A percentile compares a stretch with the other conserved stretches of the same genome.
These are phyloP conservation scores for Sclerotinia nivalis DNA, from an alignment of 2,329 filamentous ascomycete species.

Conservation along the genomic window DNA sequence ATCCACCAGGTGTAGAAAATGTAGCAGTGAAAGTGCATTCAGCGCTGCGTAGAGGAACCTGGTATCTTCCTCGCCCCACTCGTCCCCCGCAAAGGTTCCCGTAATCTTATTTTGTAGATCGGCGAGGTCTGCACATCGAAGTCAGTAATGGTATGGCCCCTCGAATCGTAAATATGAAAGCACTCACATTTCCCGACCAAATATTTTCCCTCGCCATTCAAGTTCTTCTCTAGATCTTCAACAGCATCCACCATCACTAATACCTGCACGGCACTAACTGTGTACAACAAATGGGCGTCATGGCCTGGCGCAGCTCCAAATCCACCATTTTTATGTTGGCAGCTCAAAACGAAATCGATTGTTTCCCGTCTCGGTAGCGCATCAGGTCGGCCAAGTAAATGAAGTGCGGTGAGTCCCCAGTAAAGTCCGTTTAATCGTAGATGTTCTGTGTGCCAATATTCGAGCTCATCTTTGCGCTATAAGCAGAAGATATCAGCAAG, in stretches of 20 bases:
- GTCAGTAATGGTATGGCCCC: slow-evolving; percentile 25
- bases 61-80: slow-evolving; percentile 96
- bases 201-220: slow-evolving; percentile 57
- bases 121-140: slow-evolving; percentile 65
- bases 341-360: slow-evolving; percentile 93
- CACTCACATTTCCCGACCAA: slow-evolving; percentile 78
- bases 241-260: slow-evolving; percentile 83
- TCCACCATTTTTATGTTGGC: slow-evolving; percentile 82
- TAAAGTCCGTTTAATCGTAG: slow-evolving; percentile 93
- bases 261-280: slow-evolving; percentile 92
- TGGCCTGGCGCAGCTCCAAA: slow-evolving; percentile 94
- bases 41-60: slow-evolving; percentile 90
- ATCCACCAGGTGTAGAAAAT: slow-evolving; percentile 71
- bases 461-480: slow-evolving; percentile 85
- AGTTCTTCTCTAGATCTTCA: slow-evolving; percentile 70
- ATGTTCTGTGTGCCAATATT: slow-evolving; percentile 98
- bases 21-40: slow-evolving; percentile 83
- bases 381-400: slow-evolving; percentile 78
- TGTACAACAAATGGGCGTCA: slow-evolving; percentile 95
- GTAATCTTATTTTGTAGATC: slow-evolving; percentile 75
- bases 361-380: slow-evolving; percentile 78
- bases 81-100: slow-evolving; percentile 89
- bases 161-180: slow-evolving; percentile 14
- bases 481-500: slow-evolving; percentile 40
- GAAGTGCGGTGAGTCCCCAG: slow-evolving; percentile 88